A percentile compares a stretch with the other conserved stretches of the same genome.
These are phyloP conservation scores for Cafeteria roenbergensis DNA, from an alignment of 108 stramenopile species.

Conservation along the genomic window DNA sequence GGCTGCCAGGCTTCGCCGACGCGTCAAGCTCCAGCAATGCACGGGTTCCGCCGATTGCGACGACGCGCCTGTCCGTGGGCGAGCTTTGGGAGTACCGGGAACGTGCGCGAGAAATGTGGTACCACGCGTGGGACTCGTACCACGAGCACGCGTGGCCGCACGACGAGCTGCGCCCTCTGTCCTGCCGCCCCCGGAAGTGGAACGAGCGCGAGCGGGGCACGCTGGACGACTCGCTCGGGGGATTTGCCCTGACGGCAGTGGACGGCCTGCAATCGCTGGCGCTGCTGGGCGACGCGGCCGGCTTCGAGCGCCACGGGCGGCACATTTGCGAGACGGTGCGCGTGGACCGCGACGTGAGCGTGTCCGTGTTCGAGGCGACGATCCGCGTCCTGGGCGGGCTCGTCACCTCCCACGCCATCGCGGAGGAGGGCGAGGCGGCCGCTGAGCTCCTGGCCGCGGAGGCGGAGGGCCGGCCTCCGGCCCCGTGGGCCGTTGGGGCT, in stretches of 20 bases:
- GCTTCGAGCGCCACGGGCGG: slow-evolving; percentile 5
- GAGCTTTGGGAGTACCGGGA: slow-evolving; percentile 14
- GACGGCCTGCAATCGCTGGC: slow-evolving; percentile 40
- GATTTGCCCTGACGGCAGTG: slow-evolving; percentile 37
- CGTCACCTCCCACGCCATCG: slow-evolving; percentile 38
- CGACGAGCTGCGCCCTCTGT: slow-evolving; percentile 39
- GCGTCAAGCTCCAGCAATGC: too few species aligned
- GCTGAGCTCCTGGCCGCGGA: background rate
- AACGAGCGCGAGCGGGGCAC: slow-evolving; percentile 27
- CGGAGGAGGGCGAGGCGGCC: too few species aligned
- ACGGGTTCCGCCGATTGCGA: too few species aligned
- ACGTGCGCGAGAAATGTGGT: slow-evolving; percentile 22
- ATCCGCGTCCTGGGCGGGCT: slow-evolving; percentile 48
- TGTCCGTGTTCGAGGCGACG: slow-evolving; percentile 45
- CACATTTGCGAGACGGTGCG: background rate
- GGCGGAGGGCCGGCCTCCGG: background rate
- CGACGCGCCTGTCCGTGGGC: background rate
- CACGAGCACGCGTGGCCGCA: slow-evolving; percentile 32
- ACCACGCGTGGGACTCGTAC: slow-evolving; percentile 31
- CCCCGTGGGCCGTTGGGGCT: too few species aligned
- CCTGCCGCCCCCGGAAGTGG: slow-evolving; percentile 32
- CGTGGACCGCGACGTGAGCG: slow-evolving; percentile 41
- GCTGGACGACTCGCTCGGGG: slow-evolving; percentile 35
- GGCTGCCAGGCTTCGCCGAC: too few species aligned
- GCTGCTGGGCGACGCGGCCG: slow-evolving; percentile 23